These are phyloP conservation scores for Rubia tinctorum DNA, from an alignment of 305 asterid genomes.

Conservation along the genomic window DNA sequence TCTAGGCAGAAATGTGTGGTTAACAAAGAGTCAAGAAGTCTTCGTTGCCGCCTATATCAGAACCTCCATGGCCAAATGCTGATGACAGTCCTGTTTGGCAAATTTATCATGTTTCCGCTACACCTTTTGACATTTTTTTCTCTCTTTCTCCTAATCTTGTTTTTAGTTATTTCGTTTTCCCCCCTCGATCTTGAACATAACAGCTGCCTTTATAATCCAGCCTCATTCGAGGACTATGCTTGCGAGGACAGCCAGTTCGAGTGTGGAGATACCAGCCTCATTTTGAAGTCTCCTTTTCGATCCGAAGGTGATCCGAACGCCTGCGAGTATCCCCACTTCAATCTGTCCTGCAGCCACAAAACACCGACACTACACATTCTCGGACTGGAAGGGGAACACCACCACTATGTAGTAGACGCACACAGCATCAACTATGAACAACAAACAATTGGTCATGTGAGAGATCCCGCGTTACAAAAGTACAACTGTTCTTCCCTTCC, in stretches of 20 bases:
- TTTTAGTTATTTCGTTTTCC: background rate
- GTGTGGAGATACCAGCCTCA: constrained; percentile 22
- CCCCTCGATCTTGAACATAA: background rate
- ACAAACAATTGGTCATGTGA: background rate
- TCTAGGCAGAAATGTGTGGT: no score
- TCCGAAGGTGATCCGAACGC: constrained; percentile 13
- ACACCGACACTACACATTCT: background rate
- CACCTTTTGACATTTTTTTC: background rate
- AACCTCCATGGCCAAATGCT: background rate
- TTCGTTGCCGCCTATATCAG: no score
- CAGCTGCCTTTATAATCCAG: background rate
- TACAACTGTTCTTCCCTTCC: constrained; percentile 10
- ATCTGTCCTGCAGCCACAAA: constrained; percentile 26
- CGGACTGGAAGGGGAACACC: background rate
- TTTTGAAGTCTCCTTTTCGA: constrained; percentile 29
- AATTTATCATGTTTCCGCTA: background rate
- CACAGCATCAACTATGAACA: background rate
- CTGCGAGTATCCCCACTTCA: constrained; percentile 15
- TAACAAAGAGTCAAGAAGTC: no score
- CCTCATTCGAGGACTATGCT: background rate
- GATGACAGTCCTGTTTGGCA: background rate
- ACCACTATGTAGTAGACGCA: background rate
- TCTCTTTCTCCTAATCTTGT: background rate
- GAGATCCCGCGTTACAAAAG: background rate
- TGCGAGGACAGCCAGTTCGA: background rate